A percentile compares a stretch with the other conserved stretches of the same genome.
Evolutionary conservation across 2,329 filamentous ascomycete species (phyloP).

Genomic region (Colletotrichum nymphaeae): DNA sequence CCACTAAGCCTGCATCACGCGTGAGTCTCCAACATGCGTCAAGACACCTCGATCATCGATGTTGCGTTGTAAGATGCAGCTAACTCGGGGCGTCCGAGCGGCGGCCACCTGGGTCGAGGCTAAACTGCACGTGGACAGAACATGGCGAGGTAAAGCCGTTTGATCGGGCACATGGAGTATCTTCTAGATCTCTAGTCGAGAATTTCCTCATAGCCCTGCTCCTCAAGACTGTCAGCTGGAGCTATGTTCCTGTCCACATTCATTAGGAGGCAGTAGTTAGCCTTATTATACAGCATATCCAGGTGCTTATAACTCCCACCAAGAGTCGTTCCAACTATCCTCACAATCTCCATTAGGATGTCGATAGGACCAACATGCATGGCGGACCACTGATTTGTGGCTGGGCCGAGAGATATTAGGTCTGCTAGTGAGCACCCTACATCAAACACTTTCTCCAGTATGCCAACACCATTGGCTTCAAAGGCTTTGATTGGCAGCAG

Average conservation of each 20-base stretch:
- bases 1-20: too few species aligned
- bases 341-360: neutral
- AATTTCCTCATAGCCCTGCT: too few species aligned
- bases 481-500: neutral
- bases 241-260: neutral
- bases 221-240: neutral
- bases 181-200: too few species aligned
- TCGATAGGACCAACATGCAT: neutral
- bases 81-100: too few species aligned
- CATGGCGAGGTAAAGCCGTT: too few species aligned
- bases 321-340: neutral
- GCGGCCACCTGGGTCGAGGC: too few species aligned
- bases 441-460: neutral
- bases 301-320: neutral
- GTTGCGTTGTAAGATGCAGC: too few species aligned
- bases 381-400: neutral
- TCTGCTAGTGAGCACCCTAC: neutral
- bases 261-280: neutral
- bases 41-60: too few species aligned
- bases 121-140: too few species aligned
- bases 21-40: too few species aligned
- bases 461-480: neutral
- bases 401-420: neutral
- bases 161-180: too few species aligned
- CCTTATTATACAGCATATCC: neutral